Base-by-base conservation (phyloP, 495 filamentous ascomycete species). In the Hypomontagnella submonticulosa region DNA sequence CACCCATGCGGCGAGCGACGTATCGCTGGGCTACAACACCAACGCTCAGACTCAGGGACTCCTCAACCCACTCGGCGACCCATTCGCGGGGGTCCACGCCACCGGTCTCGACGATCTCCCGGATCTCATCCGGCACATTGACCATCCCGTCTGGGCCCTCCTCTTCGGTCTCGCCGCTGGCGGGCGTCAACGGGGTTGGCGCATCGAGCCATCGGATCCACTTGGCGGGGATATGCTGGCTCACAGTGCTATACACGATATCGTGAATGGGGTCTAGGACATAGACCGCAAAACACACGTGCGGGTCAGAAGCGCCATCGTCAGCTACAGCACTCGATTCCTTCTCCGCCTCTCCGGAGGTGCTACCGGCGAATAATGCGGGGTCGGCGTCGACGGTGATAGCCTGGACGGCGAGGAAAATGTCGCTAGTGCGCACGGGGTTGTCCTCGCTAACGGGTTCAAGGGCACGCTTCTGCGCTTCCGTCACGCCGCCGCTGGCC, bases 1-100 rank as follows among this genome's bases (percentile, higher is more conserved):
- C 93, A 13, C 95, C 92, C 95, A 99, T 99, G 47, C 95, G 80
- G 51, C 91, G 84, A 4, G 95, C 95, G 4, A 99, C 96, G 75
- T 99, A 99, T 63, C 92, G 81, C 82, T 99, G 95, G n/a, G 95
- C 95, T 9, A 98, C 87, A 15, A 96, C 77, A 4, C 95, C 96
- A 0, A 93, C 84, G 4, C 87, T 85, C 52, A 97, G 76, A 38
- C 82, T 85, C n/a, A 99, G 83, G 0, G 88, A 79, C 75, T 98
- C 96, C 78, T 98, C 93, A 4, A 99, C 84, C 95, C 95, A 99
- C 75, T 98, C 96, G 0, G 93, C 88, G 34, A 96, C 90, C 95
- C 95, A 99, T 76, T 98, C 95, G 38, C 95, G 83, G 0, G 95
- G 95, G 74, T 99, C 95, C 2, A 97, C 90, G 33, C 93, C 95